phyloP scores from a whole-genome alignment of 805 yeast genomes.

The Saturnispora silvae region DNA sequence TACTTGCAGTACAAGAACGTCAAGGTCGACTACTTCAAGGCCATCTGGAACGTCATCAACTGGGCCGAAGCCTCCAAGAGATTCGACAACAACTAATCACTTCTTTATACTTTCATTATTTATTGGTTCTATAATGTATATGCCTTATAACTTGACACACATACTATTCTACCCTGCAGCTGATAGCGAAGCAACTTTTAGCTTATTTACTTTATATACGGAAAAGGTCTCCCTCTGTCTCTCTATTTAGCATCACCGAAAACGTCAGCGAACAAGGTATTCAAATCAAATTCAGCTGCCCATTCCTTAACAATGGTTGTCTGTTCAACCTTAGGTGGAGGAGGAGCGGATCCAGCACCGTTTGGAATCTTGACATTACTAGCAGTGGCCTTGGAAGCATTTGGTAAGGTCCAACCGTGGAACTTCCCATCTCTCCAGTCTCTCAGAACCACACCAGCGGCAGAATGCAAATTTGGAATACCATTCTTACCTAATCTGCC shows the following conservation, averaged over 20 bases:
- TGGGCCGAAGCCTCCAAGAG: constrained; percentile 86
- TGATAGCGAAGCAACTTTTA: background rate
- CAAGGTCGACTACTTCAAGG: constrained; percentile 85
- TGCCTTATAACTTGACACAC: background rate
- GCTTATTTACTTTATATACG: no score
- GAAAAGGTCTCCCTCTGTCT: no score
- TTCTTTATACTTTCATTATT: background rate
- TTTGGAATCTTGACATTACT: constrained; percentile 29
- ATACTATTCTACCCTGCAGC: background rate
- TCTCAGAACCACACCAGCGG: constrained; percentile 70
- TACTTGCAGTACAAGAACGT: constrained; percentile 88
- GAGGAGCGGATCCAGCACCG: constrained; percentile 28
- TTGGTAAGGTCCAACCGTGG: constrained; percentile 82
- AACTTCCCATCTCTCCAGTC: constrained; percentile 98
- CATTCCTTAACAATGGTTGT: constrained; percentile 79
- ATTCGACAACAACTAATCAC: constrained; percentile 26
- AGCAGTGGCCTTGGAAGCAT: constrained; percentile 20
- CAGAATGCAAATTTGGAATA: constrained; percentile 76
- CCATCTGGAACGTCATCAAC: constrained; percentile 89
- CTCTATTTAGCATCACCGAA: constrained; percentile 19
- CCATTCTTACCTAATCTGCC: constrained; percentile 94
- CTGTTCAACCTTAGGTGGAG: constrained; percentile 41
- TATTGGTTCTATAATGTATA: no score
- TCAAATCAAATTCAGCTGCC: constrained; percentile 92
- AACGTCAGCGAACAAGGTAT: constrained; percentile 52